Conservation (phyloP, 2,329 filamentous ascomycete species). For the Conoideocrella luteorostrata region DNA sequence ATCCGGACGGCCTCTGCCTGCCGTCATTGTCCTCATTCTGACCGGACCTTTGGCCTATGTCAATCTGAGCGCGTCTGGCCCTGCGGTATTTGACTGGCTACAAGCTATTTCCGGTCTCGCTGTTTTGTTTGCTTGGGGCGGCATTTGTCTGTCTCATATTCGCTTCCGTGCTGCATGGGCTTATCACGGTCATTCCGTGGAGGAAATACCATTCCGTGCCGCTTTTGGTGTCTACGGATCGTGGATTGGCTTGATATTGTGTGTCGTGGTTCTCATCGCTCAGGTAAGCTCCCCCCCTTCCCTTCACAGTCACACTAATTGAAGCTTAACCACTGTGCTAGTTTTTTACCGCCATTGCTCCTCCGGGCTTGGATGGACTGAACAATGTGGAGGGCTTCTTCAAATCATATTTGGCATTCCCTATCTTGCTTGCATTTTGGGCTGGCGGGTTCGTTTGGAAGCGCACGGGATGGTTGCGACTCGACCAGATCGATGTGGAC, state of each 20-base stretch:
- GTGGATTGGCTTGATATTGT: slow-evolving; percentile 53
- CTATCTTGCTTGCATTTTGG: slow-evolving; percentile 50
- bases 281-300: slow-evolving; percentile 29
- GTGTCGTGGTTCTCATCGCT: slow-evolving; percentile 45
- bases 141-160: slow-evolving; percentile 59
- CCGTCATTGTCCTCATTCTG: slow-evolving; percentile 38
- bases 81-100: slow-evolving; percentile 56
- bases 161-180: slow-evolving; percentile 60
- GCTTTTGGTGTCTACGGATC: slow-evolving; percentile 56
- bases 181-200: slow-evolving; percentile 49
- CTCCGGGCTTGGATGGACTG: slow-evolving; percentile 22
- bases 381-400: slow-evolving; percentile 45
- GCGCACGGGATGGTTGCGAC: slow-evolving; percentile 50
- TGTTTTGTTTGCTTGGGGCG: slow-evolving; percentile 59
- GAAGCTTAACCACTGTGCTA: slow-evolving; percentile 18
- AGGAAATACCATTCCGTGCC: slow-evolving; percentile 60
- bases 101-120: slow-evolving; percentile 57
- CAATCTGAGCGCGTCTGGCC: slow-evolving; percentile 37
- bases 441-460: slow-evolving; percentile 57
- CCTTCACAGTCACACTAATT: slow-evolving; percentile 4
- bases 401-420: slow-evolving; percentile 45
- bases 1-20: slow-evolving; percentile 42
- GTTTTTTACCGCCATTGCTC: slow-evolving; percentile 43
- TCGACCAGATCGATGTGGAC: slow-evolving; percentile 60
- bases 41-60: slow-evolving; percentile 44